phyloP scores from a whole-genome alignment of 2,329 filamentous ascomycete genomes.

The Pseudocercospora vitis region DNA sequence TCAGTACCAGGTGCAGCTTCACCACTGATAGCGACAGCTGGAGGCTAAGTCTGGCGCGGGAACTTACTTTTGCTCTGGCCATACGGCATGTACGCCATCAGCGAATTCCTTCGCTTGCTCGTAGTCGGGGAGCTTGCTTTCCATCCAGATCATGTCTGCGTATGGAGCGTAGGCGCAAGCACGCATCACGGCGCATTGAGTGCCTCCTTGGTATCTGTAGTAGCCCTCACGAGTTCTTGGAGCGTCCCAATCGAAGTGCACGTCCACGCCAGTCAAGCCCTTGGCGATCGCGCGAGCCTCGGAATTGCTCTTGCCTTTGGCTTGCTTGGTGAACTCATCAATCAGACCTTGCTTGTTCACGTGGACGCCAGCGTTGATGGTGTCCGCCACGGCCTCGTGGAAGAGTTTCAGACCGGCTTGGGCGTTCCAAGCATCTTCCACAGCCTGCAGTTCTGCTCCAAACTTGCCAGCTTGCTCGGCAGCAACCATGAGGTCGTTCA shows the following conservation, averaged over 20 bases:
- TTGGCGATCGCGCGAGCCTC: slow-evolving; percentile 81
- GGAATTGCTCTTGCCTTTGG: slow-evolving; percentile 79
- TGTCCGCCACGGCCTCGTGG: slow-evolving; percentile 81
- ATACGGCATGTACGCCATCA: slow-evolving; percentile 86
- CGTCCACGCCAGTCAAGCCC: slow-evolving; percentile 71
- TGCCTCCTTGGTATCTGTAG: slow-evolving; percentile 90
- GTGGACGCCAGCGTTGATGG: slow-evolving; percentile 68
- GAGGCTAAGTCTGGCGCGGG: no score
- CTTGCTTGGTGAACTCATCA: slow-evolving; percentile 63
- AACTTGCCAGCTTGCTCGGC: slow-evolving; percentile 80
- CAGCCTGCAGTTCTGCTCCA: slow-evolving; percentile 78
- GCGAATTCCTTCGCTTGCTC: slow-evolving; percentile 91
- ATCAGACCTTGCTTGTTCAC: slow-evolving; percentile 69
- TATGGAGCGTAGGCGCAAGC: slow-evolving; percentile 91
- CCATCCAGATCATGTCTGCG: slow-evolving; percentile 98
- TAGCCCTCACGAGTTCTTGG: slow-evolving; percentile 90
- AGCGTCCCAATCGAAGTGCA: slow-evolving; percentile 95
- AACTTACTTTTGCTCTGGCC: slow-evolving; percentile 90
- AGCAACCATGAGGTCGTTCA: slow-evolving; percentile 86
- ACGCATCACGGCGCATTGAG: slow-evolving; percentile 86
- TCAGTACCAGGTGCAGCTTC: no score
- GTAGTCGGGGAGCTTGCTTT: slow-evolving; percentile 93
- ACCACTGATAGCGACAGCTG: no score
- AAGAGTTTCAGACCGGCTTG: slow-evolving; percentile 83
- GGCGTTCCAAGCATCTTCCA: slow-evolving; percentile 84